These are phyloP conservation scores for Bretschneidera sinensis DNA, from an alignment of 345 rosid genomes.

Conservation along the genomic window DNA sequence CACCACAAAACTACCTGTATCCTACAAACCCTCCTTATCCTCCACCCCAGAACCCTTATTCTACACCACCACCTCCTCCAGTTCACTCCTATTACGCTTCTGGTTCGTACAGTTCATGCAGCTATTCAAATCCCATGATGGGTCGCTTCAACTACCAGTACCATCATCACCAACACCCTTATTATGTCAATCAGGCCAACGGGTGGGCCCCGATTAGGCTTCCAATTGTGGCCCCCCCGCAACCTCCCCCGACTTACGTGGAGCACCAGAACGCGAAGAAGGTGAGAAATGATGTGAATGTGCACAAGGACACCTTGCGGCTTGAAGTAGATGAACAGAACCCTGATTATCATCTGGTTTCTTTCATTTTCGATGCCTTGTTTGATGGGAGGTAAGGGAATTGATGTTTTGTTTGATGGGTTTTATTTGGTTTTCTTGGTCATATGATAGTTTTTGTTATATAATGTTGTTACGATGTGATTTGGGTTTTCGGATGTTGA, in stretches of 20 bases:
- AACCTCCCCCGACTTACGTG: conserved; percentile 53
- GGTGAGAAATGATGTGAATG: conserved; percentile 86
- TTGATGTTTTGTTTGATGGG: neutral
- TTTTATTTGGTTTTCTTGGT: neutral
- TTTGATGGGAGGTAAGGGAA: conserved; percentile 77
- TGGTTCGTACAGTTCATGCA: conserved; percentile 24
- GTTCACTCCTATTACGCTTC: conserved; percentile 32
- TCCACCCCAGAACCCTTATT: conserved; percentile 30
- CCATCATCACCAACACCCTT: conserved; percentile 35
- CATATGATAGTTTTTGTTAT: neutral
- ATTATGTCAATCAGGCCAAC: conserved; percentile 39
- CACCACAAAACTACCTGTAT: conserved; percentile 22
- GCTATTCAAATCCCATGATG: conserved; percentile 33
- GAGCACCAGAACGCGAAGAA: conserved; percentile 88
- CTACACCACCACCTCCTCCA: conserved; percentile 34
- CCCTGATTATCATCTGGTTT: conserved; percentile 69
- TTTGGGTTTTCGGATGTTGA: neutral
- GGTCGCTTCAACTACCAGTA: conserved; percentile 44
- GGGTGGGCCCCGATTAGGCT: conserved; percentile 48
- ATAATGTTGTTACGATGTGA: neutral
- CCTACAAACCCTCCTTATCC: conserved; percentile 23
- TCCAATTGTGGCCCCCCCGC: conserved; percentile 25
- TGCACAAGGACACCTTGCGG: conserved; percentile 73
- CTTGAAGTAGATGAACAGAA: conserved; percentile 55
- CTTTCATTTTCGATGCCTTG: conserved; percentile 83